Percentiles rank a stretch among this genome's conserved stretches.
phyloP scores from a whole-genome alignment of 495 filamentous ascomycete species.

The Penicillium paxilli region DNA sequence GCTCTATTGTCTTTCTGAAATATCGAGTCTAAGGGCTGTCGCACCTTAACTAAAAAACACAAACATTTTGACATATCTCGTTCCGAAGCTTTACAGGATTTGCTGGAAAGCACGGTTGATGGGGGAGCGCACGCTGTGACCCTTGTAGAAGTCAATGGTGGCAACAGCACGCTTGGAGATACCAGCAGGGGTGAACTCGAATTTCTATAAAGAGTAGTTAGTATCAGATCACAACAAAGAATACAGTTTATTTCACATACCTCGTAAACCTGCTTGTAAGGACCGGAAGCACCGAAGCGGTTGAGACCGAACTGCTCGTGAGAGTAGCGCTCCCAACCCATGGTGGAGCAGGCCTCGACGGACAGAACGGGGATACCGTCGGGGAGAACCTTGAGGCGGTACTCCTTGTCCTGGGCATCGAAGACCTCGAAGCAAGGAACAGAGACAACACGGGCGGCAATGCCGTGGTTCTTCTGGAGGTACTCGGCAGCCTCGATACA shows the following conservation, averaged over 20 bases:
- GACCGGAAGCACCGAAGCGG: slow-evolving; percentile 93
- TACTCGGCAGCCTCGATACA: slow-evolving; percentile 88
- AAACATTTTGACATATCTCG: slow-evolving; percentile 26
- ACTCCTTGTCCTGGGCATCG: slow-evolving; percentile 89
- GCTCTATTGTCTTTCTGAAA: slow-evolving; percentile 32
- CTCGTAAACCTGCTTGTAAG: slow-evolving; percentile 97
- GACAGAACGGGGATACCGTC: slow-evolving; percentile 93
- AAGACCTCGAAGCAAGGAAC: slow-evolving; percentile 98
- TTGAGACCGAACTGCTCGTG: slow-evolving; percentile 99
- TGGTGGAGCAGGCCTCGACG: slow-evolving; percentile 90
- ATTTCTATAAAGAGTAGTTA: slow-evolving; percentile 68
- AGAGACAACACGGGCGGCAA: slow-evolving; percentile 91
- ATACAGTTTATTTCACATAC: slow-evolving; percentile 47
- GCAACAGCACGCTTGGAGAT: slow-evolving; percentile 89
- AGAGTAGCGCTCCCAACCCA: slow-evolving; percentile 96
- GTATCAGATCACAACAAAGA: not conserved
- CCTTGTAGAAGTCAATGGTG: slow-evolving; percentile 97
- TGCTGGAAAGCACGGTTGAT: slow-evolving; percentile 78
- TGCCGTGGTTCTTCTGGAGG: slow-evolving; percentile 84
- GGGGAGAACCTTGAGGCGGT: slow-evolving; percentile 85
- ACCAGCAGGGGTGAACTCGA: slow-evolving; percentile 97
- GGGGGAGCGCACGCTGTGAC: slow-evolving; percentile 82
- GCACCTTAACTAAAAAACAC: slow-evolving; percentile 26
- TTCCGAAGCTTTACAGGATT: slow-evolving; percentile 43
- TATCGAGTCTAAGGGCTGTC: slow-evolving; percentile 21